phyloP scores from a whole-genome alignment of 495 filamentous ascomycete genomes.

The Penicillium flavigenum region DNA sequence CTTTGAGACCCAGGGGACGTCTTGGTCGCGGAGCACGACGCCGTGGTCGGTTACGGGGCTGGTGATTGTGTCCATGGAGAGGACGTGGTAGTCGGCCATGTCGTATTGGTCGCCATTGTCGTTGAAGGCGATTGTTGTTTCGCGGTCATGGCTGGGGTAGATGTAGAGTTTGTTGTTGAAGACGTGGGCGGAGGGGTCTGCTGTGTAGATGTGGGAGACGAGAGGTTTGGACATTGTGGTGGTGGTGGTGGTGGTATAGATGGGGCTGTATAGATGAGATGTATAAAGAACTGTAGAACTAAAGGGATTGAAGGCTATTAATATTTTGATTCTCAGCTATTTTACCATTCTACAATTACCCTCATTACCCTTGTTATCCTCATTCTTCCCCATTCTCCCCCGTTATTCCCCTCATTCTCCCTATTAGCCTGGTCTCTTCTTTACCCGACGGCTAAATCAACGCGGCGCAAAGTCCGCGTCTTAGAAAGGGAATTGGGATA shows the following conservation, averaged over 20 bases:
- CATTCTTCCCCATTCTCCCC: background rate
- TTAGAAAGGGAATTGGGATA: background rate
- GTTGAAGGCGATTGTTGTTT: slow-evolving; percentile 56
- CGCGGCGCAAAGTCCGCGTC: slow-evolving; percentile 7
- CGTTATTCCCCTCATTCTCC: background rate
- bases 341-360: background rate
- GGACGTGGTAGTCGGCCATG: slow-evolving; percentile 61
- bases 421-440: background rate
- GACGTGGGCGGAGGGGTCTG: slow-evolving; percentile 52
- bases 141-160: slow-evolving; percentile 48
- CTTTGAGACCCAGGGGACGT: slow-evolving; percentile 48
- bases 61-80: slow-evolving; percentile 42
- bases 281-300: no score
- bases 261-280: background rate
- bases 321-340: background rate
- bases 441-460: slow-evolving; percentile 13
- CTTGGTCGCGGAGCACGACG: slow-evolving; percentile 36
- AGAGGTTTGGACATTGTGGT: slow-evolving; percentile 41
- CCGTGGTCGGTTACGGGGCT: slow-evolving; percentile 46
- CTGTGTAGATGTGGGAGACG: slow-evolving; percentile 66
- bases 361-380: background rate
- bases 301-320: background rate
- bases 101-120: slow-evolving; percentile 83
- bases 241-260: background rate
- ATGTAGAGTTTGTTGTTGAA: slow-evolving; percentile 52